A percentile compares a stretch with the other conserved stretches of the same genome.
phyloP scores from a whole-genome alignment of 495 filamentous ascomycete species.

The Trichoderma virens region DNA sequence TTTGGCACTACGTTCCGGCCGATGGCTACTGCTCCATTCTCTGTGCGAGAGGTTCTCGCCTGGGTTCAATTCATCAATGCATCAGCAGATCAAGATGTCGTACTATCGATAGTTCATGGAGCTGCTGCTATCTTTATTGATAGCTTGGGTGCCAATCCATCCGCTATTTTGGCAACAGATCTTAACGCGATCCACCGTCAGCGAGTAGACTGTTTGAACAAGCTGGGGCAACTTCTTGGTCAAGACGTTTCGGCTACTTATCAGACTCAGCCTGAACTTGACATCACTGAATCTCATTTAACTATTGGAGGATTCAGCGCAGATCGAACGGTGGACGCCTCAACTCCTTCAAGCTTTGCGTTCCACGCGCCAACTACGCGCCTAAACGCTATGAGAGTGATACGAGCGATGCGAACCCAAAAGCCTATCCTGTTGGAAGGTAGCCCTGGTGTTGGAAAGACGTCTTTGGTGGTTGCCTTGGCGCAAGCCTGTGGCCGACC shows the following conservation, averaged over 20 bases:
- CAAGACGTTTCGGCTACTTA: constrained; percentile 59
- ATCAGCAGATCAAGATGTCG: constrained; percentile 34
- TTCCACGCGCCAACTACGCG: constrained; percentile 84
- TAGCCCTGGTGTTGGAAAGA: constrained; percentile 95
- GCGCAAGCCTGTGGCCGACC: constrained; percentile 69
- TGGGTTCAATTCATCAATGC: constrained; percentile 93
- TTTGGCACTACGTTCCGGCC: constrained; percentile 73
- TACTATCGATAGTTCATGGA: constrained; percentile 60
- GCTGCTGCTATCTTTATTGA: constrained; percentile 95
- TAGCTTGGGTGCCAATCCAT: constrained; percentile 87
- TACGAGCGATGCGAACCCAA: constrained; percentile 78
- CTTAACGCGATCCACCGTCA: constrained; percentile 50
- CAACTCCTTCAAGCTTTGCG: constrained; percentile 57
- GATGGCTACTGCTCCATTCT: constrained; percentile 64
- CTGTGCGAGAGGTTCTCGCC: constrained; percentile 79
- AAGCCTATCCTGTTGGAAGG: constrained; percentile 94
- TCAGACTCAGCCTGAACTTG: constrained; percentile 37
- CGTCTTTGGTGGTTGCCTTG: constrained; percentile 79
- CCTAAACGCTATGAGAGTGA: constrained; percentile 80
- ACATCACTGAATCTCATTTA: constrained; percentile 40
- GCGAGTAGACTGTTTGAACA: constrained; percentile 60
- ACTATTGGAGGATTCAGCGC: constrained; percentile 69
- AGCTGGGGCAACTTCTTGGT: constrained; percentile 59
- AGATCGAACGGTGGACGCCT: constrained; percentile 36
- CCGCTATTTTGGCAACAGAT: constrained; percentile 65